Evolutionary conservation across 1,284 basidiomycete species (phyloP).

Genomic region (Puccinia coronata): DNA sequence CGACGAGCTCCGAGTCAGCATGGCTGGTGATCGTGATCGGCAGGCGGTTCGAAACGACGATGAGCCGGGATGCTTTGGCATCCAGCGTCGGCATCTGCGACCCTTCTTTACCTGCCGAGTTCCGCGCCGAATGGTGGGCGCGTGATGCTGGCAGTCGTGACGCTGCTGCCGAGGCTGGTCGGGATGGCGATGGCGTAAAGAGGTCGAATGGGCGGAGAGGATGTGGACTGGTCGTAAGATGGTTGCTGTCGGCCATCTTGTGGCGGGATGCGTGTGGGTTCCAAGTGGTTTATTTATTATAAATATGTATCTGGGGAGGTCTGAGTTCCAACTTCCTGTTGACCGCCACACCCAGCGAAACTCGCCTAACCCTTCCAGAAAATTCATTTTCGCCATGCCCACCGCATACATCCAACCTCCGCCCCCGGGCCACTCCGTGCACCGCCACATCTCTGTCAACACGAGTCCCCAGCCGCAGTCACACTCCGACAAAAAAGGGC

Average conservation of each 20-base stretch:
- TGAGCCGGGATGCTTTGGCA: conserved; percentile 27
- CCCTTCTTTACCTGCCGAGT: not conserved
- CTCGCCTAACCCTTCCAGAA: not conserved
- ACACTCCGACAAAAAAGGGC: too few relatives aligned
- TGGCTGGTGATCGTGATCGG: conserved; percentile 45
- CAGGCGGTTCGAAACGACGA: conserved; percentile 47
- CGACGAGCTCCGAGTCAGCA: not conserved
- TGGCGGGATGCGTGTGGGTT: not conserved
- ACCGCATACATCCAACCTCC: not conserved
- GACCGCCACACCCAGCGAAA: not conserved
- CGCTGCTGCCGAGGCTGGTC: conserved; percentile 30
- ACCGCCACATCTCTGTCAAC: too few relatives aligned
- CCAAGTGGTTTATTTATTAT: not conserved
- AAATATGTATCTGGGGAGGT: too few relatives aligned
- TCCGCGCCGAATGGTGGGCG: not conserved
- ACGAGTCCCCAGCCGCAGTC: too few relatives aligned
- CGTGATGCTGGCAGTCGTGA: not conserved
- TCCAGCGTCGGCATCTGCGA: conserved; percentile 30
- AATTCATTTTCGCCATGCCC: not conserved
- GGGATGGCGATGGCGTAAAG: conserved; percentile 44
- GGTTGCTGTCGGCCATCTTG: not conserved
- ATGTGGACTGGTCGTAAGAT: not conserved
- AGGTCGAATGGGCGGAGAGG: conserved; percentile 15
- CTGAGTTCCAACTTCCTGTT: not conserved
- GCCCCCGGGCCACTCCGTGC: too few relatives aligned